A percentile compares a stretch with the other conserved stretches of the same genome.
phyloP scores from a whole-genome alignment of 1,139 yeast species.

The Eremothecium coryli region DNA sequence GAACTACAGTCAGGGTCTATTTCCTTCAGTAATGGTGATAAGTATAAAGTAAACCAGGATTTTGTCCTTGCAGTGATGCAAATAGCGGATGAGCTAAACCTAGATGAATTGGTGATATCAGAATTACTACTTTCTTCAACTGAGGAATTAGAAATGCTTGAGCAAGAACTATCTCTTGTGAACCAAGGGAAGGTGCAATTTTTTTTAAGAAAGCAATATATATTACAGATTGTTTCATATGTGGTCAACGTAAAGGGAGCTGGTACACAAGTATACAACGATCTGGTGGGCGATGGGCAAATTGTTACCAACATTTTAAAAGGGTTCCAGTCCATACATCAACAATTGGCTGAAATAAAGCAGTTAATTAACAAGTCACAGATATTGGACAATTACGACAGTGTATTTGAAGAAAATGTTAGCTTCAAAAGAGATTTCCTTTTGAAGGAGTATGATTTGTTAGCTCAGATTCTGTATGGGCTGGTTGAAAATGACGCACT shows the following conservation, averaged over 20 bases:
- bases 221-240: conserved; percentile 61
- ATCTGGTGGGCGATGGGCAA: conserved; percentile 21
- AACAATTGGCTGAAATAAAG: conserved; percentile 44
- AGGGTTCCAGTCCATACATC: conserved; percentile 52
- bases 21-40: conserved; percentile 39
- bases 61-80: conserved; percentile 42
- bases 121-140: conserved; percentile 34
- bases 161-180: conserved; percentile 45
- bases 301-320: conserved; percentile 38
- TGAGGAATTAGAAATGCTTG: conserved; percentile 36
- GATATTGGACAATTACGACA: conserved; percentile 41
- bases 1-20: conserved; percentile 47
- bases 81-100: conserved; percentile 53
- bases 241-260: conserved; percentile 33
- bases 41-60: conserved; percentile 43
- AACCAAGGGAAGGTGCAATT: conserved; percentile 69
- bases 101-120: conserved; percentile 63
- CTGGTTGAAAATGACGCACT: conserved; percentile 35
- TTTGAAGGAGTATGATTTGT: conserved; percentile 56
- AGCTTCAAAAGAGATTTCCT: conserved; percentile 54
- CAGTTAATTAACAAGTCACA: conserved; percentile 62
- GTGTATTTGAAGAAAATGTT: conserved; percentile 47
- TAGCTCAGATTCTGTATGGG: conserved; percentile 58
- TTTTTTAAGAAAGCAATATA: conserved; percentile 59
- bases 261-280: conserved; percentile 19